phyloP scores from a whole-genome alignment of 2,329 filamentous ascomycete species.

The Botryosphaeria dothidea region DNA sequence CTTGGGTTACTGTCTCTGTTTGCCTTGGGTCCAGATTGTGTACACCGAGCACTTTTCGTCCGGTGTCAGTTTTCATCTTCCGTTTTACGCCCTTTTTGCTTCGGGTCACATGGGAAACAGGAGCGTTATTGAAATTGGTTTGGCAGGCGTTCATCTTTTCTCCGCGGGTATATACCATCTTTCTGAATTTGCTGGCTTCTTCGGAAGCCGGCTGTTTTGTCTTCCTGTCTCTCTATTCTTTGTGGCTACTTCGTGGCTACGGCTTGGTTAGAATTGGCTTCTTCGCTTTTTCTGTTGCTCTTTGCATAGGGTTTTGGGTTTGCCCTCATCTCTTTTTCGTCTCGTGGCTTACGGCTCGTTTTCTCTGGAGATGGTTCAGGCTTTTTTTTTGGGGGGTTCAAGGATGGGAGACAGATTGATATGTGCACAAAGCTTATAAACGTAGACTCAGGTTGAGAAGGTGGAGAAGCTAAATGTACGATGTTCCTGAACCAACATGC shows the following conservation, averaged over 20 bases:
- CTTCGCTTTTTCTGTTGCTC: not conserved
- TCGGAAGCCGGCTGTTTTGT: not conserved
- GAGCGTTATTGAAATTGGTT: not conserved
- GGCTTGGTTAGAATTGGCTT: not conserved
- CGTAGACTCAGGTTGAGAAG: too few relatives aligned
- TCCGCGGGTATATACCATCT: constrained; percentile 2
- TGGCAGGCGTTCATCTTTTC: not conserved
- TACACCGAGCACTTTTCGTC: not conserved
- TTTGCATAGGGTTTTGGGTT: not conserved
- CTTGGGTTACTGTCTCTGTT: not conserved
- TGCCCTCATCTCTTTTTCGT: too few relatives aligned
- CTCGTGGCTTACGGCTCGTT: too few relatives aligned
- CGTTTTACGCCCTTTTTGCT: not conserved
- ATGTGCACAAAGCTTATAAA: too few relatives aligned
- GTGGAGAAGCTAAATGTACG: too few relatives aligned
- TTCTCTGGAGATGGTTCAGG: too few relatives aligned
- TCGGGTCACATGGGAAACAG: not conserved
- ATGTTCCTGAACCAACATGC: too few relatives aligned
- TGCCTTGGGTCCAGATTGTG: not conserved
- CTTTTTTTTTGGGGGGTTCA: too few relatives aligned
- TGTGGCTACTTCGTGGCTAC: not conserved
- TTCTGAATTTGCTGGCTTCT: not conserved
- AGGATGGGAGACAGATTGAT: too few relatives aligned
- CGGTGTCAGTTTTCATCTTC: not conserved
- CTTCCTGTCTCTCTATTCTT: not conserved